Evolutionary conservation across 495 filamentous ascomycete species (phyloP).

Genomic region (Penicillium flavigenum): DNA sequence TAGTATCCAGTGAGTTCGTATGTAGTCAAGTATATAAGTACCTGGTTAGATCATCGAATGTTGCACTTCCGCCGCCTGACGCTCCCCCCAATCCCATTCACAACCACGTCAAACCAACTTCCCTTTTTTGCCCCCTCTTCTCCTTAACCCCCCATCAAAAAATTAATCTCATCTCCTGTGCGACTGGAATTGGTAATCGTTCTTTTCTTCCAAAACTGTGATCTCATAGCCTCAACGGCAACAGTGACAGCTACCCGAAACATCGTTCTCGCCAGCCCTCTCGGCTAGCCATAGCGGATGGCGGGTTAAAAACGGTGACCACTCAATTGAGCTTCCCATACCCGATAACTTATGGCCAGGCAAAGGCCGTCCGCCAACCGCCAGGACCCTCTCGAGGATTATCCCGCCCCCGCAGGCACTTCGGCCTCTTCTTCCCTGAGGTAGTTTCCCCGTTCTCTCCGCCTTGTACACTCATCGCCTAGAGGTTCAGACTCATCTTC

Average conservation of each 20-base stretch:
- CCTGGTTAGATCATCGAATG: constrained; percentile 25
- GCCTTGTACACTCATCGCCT: constrained; percentile 4
- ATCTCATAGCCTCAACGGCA: constrained; percentile 20
- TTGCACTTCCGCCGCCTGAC: constrained; percentile 43
- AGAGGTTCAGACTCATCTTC: not conserved
- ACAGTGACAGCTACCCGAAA: constrained; percentile 7
- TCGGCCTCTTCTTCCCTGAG: constrained; percentile 48
- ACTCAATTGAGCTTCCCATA: constrained; percentile 37
- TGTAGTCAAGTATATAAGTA: not conserved
- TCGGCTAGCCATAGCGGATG: constrained; percentile 40
- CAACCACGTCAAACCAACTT: constrained; percentile 26
- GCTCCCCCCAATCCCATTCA: constrained; percentile 41
- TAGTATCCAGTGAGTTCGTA: too few species aligned
- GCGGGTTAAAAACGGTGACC: constrained; percentile 47
- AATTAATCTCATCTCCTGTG: not conserved
- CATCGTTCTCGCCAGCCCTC: constrained; percentile 20
- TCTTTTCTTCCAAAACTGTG: not conserved
- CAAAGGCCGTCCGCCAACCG: constrained; percentile 48
- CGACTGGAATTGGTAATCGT: not conserved
- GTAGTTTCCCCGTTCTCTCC: constrained; percentile 38
- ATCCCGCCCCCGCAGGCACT: constrained; percentile 43
- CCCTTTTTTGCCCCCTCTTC: constrained; percentile 5
- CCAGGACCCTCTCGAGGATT: constrained; percentile 52
- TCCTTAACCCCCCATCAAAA: constrained; percentile 2
- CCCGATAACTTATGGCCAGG: constrained; percentile 53